phyloP scores from a whole-genome alignment of 2,329 filamentous ascomycete genomes.

The Knoxdaviesia proteae region DNA sequence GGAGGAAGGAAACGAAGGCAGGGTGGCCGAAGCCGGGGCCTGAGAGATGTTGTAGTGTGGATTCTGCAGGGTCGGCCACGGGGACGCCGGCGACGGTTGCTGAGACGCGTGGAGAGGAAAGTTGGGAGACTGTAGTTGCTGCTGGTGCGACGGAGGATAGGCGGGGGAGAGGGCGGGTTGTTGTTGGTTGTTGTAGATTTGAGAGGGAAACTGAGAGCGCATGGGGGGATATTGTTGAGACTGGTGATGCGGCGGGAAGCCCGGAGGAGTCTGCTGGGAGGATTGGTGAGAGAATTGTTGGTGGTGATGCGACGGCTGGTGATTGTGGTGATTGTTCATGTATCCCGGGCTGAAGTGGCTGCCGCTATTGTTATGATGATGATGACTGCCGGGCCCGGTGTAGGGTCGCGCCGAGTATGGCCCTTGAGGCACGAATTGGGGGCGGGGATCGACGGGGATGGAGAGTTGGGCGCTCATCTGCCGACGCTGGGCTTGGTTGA shows the following conservation, averaged over 20 bases:
- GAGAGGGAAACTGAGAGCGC: no score
- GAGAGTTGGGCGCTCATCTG: slow-evolving; percentile 40
- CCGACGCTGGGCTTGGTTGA: slow-evolving; percentile 41
- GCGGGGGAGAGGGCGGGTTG: no score
- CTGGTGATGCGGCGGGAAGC: background rate
- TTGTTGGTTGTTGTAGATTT: no score
- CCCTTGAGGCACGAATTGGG: slow-evolving; percentile 5
- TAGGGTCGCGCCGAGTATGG: background rate
- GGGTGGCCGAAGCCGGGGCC: no score
- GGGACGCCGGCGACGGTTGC: no score
- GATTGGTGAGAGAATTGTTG: background rate
- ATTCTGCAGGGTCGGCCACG: no score
- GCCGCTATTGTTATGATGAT: background rate
- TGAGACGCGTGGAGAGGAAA: no score
- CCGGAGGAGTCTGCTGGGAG: background rate
- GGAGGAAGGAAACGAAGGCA: no score
- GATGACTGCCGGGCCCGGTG: background rate
- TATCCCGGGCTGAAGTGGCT: background rate
- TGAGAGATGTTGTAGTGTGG: no score
- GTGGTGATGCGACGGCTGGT: background rate
- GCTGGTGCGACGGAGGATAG: no score
- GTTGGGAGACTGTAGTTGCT: no score
- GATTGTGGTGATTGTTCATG: background rate
- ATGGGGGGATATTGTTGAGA: background rate
- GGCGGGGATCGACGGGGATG: slow-evolving; percentile 29